These are phyloP conservation scores for Saccharomyces kudriavzevii DNA, from an alignment of 805 yeast genomes.

Conservation along the genomic window DNA sequence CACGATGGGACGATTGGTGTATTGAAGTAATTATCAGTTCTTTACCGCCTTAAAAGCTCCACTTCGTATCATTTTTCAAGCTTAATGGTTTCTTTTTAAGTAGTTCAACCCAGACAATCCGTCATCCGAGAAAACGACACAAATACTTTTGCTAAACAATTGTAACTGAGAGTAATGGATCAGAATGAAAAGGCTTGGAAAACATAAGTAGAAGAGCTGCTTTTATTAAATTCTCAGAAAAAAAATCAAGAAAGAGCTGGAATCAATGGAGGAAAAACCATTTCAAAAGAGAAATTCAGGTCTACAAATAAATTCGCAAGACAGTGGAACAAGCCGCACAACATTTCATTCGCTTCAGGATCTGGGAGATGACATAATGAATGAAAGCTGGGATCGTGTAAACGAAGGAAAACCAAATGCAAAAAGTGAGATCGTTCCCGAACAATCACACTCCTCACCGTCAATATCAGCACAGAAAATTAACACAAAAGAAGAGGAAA, in stretches of 20 bases:
- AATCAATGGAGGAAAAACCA: neutral
- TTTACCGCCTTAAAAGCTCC: no score
- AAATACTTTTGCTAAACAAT: neutral
- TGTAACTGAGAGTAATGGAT: neutral
- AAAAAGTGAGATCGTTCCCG: neutral
- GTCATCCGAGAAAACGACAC: neutral
- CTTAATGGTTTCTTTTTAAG: neutral
- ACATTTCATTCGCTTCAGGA: neutral
- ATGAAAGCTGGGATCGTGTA: neutral
- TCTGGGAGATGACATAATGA: neutral
- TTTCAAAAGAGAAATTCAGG: neutral
- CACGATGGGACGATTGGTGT: no score
- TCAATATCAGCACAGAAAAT: neutral
- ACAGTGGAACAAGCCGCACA: neutral
- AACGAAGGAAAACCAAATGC: neutral
- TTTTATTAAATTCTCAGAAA: neutral
- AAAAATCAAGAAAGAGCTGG: neutral
- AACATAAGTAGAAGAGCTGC: neutral
- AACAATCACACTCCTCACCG: neutral
- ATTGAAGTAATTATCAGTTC: no score
- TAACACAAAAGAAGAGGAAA: neutral
- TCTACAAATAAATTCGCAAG: neutral
- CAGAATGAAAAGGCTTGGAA: neutral
- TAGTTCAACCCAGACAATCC: neutral
- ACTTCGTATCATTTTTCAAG: neutral